Conservation (phyloP, 768 basidiomycete species). For the Phanerodontia chrysosporium region DNA sequence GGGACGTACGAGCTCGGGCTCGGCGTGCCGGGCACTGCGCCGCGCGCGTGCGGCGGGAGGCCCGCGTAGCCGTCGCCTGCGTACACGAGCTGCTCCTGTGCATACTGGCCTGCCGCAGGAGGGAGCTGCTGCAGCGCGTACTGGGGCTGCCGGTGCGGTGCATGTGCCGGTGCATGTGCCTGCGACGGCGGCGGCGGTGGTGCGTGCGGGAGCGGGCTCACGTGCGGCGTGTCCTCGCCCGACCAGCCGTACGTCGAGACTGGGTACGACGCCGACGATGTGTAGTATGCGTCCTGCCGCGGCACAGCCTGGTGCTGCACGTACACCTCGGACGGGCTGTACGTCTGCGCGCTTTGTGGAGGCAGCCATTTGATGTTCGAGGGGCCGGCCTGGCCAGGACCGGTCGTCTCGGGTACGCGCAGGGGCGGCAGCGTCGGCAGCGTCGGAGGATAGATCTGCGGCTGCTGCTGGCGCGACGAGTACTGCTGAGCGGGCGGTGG, state of each 20-base stretch:
- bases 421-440: neutral
- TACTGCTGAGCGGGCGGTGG: neutral
- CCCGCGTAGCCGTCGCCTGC: neutral
- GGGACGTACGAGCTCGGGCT: constrained; percentile 12
- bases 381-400: neutral
- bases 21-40: neutral
- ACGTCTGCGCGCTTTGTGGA: neutral
- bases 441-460: neutral
- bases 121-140: constrained; percentile 9
- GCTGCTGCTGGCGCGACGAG: neutral
- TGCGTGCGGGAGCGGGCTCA: constrained; percentile 15
- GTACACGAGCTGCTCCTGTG: neutral
- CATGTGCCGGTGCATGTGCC: constrained; percentile 16
- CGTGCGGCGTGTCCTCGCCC: constrained; percentile 1
- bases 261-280: neutral
- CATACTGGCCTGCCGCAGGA: constrained; percentile 2
- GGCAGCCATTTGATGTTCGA: neutral
- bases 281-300: neutral
- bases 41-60: neutral
- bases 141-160: constrained; percentile 13
- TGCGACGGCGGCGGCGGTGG: too few species aligned
- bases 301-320: neutral
- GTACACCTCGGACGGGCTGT: neutral
- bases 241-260: neutral
- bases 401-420: neutral